Evolutionary conservation across 495 filamentous ascomycete genomes (phyloP), one percentile per base, ranked within the genome.

Genomic region (Trypethelium eluteriae): DNA sequence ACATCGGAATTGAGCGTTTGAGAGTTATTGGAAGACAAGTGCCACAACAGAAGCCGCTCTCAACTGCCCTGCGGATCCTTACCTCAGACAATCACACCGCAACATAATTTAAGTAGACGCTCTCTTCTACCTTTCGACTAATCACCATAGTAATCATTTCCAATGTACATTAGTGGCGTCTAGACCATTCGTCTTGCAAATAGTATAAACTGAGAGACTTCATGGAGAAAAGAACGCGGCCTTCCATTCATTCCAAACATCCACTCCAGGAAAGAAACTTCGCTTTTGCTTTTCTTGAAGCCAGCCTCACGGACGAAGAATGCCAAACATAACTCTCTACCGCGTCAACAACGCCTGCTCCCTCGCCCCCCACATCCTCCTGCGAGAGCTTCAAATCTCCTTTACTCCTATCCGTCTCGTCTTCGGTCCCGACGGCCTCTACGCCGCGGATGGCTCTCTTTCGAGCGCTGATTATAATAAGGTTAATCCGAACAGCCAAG

Each of bases 281-380:
- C 49, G 11, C 5, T 18, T n/a, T 25, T n/a, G 12, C 11, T 53
- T n/a, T 14, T 53, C 49, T 14, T 14, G 5, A 14, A 53, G 5
- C 49, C 49, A 53, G 11, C 49, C 49, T 5, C 49, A 14, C 9
- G 18, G 5, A 14, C 12, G 11, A 53, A 14, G 11, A 11, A 44
- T 46, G 35, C 62, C 38, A 35, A n/a, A 5, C 35, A 12, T 64
- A 14, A 64, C 38, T 3, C 38, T 64, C 62, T 53, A 64, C 38
- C 35, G 62, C 35, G 18, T 9, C 12, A 46, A 64, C 62, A 73
- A 71, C 47, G 70, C 76, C n/a, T 80, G 78, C 71, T 74, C 75
- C 39, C 66, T 76, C 3, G 70, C 66, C 5, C 72, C 76, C 0
- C 78, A 78, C 63, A 74, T 76, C 38, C 73, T 79, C 50, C 72